These are phyloP conservation scores for Hypoxylon crocopeplum DNA, from an alignment of 495 filamentous ascomycete genomes.

Conservation along the genomic window DNA sequence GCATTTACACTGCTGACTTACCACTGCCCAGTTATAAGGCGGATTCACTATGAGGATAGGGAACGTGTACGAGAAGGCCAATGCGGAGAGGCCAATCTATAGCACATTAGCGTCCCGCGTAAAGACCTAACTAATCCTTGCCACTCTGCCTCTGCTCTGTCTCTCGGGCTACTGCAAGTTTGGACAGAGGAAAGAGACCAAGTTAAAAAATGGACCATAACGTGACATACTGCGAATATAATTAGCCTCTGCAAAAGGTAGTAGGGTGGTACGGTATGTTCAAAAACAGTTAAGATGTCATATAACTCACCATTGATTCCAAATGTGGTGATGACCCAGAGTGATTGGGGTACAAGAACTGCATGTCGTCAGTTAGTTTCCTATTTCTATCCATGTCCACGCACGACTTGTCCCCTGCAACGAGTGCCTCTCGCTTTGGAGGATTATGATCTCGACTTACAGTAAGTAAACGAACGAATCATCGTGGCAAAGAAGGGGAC, in stretches of 20 bases:
- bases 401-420: no score
- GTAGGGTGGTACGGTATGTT: constrained; percentile 30
- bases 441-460: no score
- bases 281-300: neutral
- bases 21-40: constrained; percentile 63
- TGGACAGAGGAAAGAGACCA: neutral
- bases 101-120: constrained; percentile 36
- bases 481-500: constrained; percentile 63
- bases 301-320: constrained; percentile 47
- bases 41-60: constrained; percentile 60
- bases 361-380: no score
- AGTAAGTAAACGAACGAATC: constrained; percentile 62
- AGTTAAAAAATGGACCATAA: neutral
- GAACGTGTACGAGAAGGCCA: constrained; percentile 67
- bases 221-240: constrained; percentile 37
- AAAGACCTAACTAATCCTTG: neutral
- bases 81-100: constrained; percentile 62
- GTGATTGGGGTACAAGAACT: constrained; percentile 62
- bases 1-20: constrained; percentile 7
- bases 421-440: no score
- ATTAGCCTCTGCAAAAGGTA: constrained; percentile 62
- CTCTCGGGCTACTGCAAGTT: no score
- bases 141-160: no score
- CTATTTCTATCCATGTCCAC: no score
- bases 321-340: constrained; percentile 65